These are phyloP conservation scores for Russula olivacea DNA, from an alignment of 768 basidiomycete genomes.

Conservation along the genomic window DNA sequence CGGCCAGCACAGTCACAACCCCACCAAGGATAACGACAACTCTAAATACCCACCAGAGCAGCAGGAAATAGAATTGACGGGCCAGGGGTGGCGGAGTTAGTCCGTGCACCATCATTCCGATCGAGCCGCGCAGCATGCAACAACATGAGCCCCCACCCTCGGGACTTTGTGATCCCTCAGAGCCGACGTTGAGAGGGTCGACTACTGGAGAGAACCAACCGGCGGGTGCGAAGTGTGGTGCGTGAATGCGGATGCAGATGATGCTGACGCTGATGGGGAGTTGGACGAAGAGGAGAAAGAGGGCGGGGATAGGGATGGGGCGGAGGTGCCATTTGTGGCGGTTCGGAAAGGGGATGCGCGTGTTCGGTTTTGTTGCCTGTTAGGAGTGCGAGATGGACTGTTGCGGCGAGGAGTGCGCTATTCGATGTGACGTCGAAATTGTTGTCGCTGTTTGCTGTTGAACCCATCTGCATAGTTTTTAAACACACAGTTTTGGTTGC, in stretches of 20 bases:
- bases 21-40: too few species aligned
- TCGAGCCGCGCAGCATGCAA: slow-evolving; percentile 72
- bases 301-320: slow-evolving; percentile 7
- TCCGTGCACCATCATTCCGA: slow-evolving; percentile 49
- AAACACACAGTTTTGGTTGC: slow-evolving; percentile 49
- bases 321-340: slow-evolving; percentile 11
- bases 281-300: neutral
- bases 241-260: neutral
- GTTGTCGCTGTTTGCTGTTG: slow-evolving; percentile 33
- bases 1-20: neutral
- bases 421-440: slow-evolving; percentile 66
- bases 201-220: slow-evolving; percentile 75
- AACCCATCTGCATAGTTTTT: slow-evolving; percentile 63
- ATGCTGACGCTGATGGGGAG: neutral
- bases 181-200: slow-evolving; percentile 52
- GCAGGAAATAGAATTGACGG: too few species aligned
- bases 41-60: too few species aligned
- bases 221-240: slow-evolving; percentile 43
- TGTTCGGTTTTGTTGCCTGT: slow-evolving; percentile 41
- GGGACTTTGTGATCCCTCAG: slow-evolving; percentile 50
- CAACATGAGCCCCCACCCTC: slow-evolving; percentile 76
- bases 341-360: slow-evolving; percentile 42
- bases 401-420: slow-evolving; percentile 67
- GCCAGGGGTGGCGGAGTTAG: neutral
- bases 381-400: slow-evolving; percentile 61